phyloP scores from a whole-genome alignment of 768 basidiomycete genomes.

The Rhodosporidiobolus odoratus region DNA sequence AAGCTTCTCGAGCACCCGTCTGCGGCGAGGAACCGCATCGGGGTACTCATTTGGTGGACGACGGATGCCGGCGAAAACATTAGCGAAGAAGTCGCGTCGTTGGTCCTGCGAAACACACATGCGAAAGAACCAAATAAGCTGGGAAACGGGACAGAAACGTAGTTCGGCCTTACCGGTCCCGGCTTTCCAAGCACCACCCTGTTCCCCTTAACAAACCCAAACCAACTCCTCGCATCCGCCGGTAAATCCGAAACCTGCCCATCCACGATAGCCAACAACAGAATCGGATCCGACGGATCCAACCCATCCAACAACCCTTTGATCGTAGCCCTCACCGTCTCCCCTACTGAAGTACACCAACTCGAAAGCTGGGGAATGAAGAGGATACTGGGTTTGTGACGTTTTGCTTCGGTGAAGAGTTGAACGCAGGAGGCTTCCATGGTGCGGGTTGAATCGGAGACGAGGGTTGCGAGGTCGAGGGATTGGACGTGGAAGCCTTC shows the following conservation, averaged over 20 bases:
- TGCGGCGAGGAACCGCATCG: slow-evolving; percentile 76
- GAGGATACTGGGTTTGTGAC: slow-evolving; percentile 90
- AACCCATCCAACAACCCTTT: slow-evolving; percentile 87
- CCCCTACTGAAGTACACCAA: slow-evolving; percentile 80
- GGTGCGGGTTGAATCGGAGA: slow-evolving; percentile 74
- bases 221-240: slow-evolving; percentile 81
- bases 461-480: slow-evolving; percentile 78
- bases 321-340: slow-evolving; percentile 76
- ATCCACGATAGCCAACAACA: slow-evolving; percentile 83
- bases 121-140: neutral
- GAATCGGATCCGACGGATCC: slow-evolving; percentile 84
- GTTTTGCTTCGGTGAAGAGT: slow-evolving; percentile 90
- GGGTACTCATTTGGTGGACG: slow-evolving; percentile 81
- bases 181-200: slow-evolving; percentile 63
- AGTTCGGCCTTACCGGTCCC: slow-evolving; percentile 43
- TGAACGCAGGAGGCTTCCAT: slow-evolving; percentile 86
- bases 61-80: slow-evolving; percentile 62
- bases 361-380: slow-evolving; percentile 83
- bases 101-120: slow-evolving; percentile 47
- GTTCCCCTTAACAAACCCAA: slow-evolving; percentile 68
- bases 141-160: neutral
- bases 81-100: slow-evolving; percentile 68
- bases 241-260: slow-evolving; percentile 66
- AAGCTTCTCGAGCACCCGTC: slow-evolving; percentile 75
- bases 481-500: slow-evolving; percentile 95